phyloP scores from a whole-genome alignment of 2,329 filamentous ascomycete species.

The Aspergillus spinulosporus region DNA sequence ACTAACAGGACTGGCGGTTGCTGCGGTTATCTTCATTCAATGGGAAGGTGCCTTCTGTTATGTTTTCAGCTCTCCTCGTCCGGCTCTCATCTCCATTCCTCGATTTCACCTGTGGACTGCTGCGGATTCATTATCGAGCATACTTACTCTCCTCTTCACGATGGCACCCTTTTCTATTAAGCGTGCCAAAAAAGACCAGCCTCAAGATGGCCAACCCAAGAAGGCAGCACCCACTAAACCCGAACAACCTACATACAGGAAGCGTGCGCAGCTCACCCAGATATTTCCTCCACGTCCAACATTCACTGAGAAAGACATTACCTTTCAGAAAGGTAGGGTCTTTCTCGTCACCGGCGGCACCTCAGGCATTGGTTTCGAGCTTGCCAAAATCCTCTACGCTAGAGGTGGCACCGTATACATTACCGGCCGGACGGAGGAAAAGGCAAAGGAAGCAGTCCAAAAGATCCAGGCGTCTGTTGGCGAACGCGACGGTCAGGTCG shows the following conservation, averaged over 20 bases:
- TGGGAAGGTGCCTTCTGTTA: neutral
- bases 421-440: conserved; percentile 6
- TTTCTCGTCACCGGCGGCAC: conserved; percentile 13
- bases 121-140: neutral
- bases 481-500: conserved; percentile 29
- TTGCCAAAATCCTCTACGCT: conserved; percentile 14
- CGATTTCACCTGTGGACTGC: neutral
- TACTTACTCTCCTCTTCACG: conserved; percentile 1
- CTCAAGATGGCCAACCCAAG: neutral
- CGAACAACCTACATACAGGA: conserved; percentile 4
- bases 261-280: conserved; percentile 10
- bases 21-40: neutral
- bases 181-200: neutral
- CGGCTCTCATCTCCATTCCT: neutral
- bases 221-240: neutral
- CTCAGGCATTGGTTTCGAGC: conserved; percentile 18
- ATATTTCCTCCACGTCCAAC: conserved; percentile 12
- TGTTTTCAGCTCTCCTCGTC: neutral
- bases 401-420: conserved; percentile 15
- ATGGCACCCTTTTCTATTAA: conserved; percentile 1
- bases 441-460: conserved; percentile 2
- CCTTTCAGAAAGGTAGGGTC: conserved; percentile 9
- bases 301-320: conserved; percentile 12
- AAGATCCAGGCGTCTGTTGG: neutral
- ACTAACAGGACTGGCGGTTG: neutral